Evolutionary conservation across 1,284 basidiomycete species (phyloP), one percentile per base, ranked within the genome.

Genomic region (Cutaneotrichosporon sp.): DNA sequence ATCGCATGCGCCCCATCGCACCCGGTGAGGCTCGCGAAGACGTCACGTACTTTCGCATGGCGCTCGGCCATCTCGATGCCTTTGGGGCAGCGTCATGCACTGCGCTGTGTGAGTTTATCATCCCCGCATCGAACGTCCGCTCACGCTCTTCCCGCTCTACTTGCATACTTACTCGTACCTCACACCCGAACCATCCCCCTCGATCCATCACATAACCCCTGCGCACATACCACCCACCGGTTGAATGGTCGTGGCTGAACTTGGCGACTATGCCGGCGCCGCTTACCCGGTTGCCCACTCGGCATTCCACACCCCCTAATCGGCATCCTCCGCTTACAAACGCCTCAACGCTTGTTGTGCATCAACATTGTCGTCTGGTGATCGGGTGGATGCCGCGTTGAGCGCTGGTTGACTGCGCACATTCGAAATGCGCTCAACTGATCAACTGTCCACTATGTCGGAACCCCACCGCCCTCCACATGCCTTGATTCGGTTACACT

Each of bases 41-140:
- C 46, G 58, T 73, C 13, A 72, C 70, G 11, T 74, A 74, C 58
- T 74, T 68, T 52, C 56, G 61, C 30, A 62, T 70, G 46, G 70
- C 72, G 4, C 68, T 67, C 9, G 59, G 66, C 7, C 61, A 69
- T 26, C 62, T 75, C 38, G 64, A 67, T 9, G 60, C 58, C 42
- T 75, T 69, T 64, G 64, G 62, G 9, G 46, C 66, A 10, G 64
- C 71, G 0, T 67, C 65, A 22, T 62, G 65, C 21, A 64, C 64
- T n/a, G 70, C 73, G 10, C 49, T 72, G 8, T 75, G 73, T 73
- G 50, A 65, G 72, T 70, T 18, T 46, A 18, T 18, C 42, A 4
- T 8, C 14, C 18, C 14, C 42, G 5, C 42, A 8, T n/a, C 18
- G 18, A n/a, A 18, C 2, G 42, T 31, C 16, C 14, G 21, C 50